phyloP scores from a whole-genome alignment of 1,284 basidiomycete genomes.

The Papiliotrema laurentii region DNA sequence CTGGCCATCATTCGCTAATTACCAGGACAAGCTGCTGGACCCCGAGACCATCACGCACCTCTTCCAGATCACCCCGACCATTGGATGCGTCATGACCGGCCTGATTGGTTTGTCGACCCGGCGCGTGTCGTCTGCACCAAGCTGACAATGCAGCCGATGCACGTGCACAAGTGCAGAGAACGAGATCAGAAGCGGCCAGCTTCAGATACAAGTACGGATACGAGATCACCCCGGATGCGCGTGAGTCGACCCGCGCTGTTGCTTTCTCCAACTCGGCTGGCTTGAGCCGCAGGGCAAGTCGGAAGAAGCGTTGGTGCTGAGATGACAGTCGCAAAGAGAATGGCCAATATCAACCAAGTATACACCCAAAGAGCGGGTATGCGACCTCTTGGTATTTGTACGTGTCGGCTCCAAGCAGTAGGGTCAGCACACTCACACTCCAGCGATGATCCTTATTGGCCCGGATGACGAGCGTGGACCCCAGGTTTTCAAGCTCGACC shows the following conservation, averaged over 20 bases:
- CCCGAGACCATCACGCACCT: conserved; percentile 91
- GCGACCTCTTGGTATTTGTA: conserved; percentile 93
- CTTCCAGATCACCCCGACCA: conserved; percentile 92
- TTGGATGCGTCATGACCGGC: conserved; percentile 97
- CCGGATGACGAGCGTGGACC: conserved; percentile 83
- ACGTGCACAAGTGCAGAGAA: conserved; percentile 80
- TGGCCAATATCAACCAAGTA: conserved; percentile 99
- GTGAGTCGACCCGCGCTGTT: conserved; percentile 22
- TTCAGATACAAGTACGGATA: conserved; percentile 98
- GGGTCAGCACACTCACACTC: not conserved
- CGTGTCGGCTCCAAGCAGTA: conserved; percentile 30
- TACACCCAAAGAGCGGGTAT: conserved; percentile 97
- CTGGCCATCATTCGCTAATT: not conserved
- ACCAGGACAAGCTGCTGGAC: conserved; percentile 94
- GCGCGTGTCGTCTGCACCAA: not conserved
- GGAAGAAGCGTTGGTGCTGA: conserved; percentile 1
- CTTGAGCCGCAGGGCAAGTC: not conserved
- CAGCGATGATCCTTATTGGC: conserved; percentile 95
- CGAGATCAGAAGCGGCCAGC: conserved; percentile 84
- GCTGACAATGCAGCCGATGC: conserved; percentile 70
- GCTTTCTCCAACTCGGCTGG: not conserved
- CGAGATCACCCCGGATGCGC: conserved; percentile 91
- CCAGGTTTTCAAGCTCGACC: conserved; percentile 96
- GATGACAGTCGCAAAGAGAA: conserved; percentile 66
- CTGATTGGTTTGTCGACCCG: conserved; percentile 64